Evolutionary conservation across 2,329 filamentous ascomycete genomes (phyloP).

Genomic region (Phaeomoniella chlamydospora): DNA sequence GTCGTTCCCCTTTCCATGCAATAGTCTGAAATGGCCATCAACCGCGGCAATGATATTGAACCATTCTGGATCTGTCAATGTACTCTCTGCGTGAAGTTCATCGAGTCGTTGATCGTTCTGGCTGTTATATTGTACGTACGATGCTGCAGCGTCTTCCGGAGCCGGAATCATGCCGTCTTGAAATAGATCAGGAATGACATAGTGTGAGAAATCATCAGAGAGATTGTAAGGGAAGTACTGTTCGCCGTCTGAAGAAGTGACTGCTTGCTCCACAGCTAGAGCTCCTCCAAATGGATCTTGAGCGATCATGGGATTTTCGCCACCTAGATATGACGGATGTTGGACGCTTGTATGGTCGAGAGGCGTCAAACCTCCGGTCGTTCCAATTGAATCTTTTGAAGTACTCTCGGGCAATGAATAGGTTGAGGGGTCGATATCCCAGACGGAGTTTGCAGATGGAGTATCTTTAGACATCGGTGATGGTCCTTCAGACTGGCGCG

Average conservation of each 20-base stretch:
- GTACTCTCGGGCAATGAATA: neutral
- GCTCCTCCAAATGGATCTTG: neutral
- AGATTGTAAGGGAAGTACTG: neutral
- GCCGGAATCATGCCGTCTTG: neutral
- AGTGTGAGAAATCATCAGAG: neutral
- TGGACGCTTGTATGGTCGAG: neutral
- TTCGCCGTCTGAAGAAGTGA: neutral
- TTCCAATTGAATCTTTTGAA: constrained; percentile 1
- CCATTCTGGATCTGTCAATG: constrained; percentile 24
- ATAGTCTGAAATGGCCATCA: constrained; percentile 26
- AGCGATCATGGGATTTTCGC: neutral
- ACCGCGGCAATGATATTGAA: constrained; percentile 26
- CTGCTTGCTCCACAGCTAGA: neutral
- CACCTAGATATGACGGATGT: neutral
- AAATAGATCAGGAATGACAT: neutral
- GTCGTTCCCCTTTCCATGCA: constrained; percentile 12
- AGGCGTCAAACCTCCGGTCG: neutral
- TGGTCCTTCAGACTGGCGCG: constrained; percentile 2
- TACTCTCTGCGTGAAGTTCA: neutral
- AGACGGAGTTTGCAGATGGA: neutral
- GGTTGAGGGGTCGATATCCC: neutral
- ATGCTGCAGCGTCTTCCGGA: neutral
- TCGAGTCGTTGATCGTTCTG: neutral
- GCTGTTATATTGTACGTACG: neutral
- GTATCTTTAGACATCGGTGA: neutral